Conservation (phyloP, 495 filamentous ascomycete species). For the Trichoderma reesei region DNA sequence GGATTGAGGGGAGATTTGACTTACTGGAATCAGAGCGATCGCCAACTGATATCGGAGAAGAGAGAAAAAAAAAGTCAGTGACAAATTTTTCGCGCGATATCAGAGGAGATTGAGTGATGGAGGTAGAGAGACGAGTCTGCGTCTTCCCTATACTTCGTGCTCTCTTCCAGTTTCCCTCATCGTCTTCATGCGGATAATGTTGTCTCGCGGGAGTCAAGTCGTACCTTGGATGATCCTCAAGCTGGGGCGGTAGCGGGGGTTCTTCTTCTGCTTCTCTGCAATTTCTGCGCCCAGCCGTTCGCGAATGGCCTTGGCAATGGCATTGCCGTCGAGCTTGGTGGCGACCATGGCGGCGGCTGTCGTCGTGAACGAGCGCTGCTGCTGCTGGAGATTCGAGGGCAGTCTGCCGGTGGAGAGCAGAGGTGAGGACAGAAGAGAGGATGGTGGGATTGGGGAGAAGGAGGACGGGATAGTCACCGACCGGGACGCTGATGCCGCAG, state of each 20-base stretch:
- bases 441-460: background rate
- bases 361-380: constrained; percentile 23
- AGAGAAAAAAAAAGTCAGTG: constrained; percentile 15
- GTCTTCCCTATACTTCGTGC: background rate
- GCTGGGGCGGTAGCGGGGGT: constrained; percentile 78
- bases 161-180: no score
- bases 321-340: constrained; percentile 89
- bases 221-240: constrained; percentile 87
- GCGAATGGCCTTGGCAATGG: constrained; percentile 83
- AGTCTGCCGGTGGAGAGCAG: constrained; percentile 1
- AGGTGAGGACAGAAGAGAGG: background rate
- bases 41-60: constrained; percentile 48
- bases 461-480: background rate
- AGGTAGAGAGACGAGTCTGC: background rate
- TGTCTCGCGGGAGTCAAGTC: background rate
- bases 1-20: constrained; percentile 23
- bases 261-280: constrained; percentile 63
- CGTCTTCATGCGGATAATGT: constrained; percentile 22
- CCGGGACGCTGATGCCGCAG: no score
- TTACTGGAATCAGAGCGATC: constrained; percentile 85
- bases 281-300: constrained; percentile 71
- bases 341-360: constrained; percentile 64
- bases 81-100: background rate
- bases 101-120: background rate
- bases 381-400: constrained; percentile 9